Evolutionary conservation across 805 yeast genomes (phyloP), one percentile per base, ranked within the genome.

Genomic region (Candida ovalis): DNA sequence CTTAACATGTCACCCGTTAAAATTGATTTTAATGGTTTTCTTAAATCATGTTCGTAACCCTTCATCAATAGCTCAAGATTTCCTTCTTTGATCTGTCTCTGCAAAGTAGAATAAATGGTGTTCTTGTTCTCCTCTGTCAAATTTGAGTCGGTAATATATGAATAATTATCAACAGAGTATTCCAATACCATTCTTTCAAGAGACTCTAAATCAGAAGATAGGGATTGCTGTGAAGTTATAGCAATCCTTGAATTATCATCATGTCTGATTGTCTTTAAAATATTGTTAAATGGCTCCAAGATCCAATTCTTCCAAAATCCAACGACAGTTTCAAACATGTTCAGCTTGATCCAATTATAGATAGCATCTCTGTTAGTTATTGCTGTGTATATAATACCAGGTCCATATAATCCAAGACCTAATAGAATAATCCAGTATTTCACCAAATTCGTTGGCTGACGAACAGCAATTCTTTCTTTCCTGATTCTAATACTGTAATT

Each of bases 101-200:
- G 74, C 9, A 86, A 66, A 12, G 44, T 21, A n/a, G 51, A 42
- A 18, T 41, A 12, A 10, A 54, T 25, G 10, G 40, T 35, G 40
- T 70, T 64, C 19, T 45, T 30, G 17, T 55, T 59, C 6, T 28
- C 42, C 7, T 38, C 42, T 13, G 49, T 3, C 13, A 46, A 13
- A 6, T 35, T 1, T 8, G 43, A 24, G 24, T 49, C 46, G 4
- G 50, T 30, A 3, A 57, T 45, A 6, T 54, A 46, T 5, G 52
- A 39, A 30, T 55, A 48, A 37, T 60, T 64, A 43, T 78, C 82
- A 1, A 64, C 45, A 0, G 79, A 75, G 61, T 84, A 88, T 45
- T 87, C 94, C 18, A 82, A 71, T 2, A 89, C 88, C 99, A 92
- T 92, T 48, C 97, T 67, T 60, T 89, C 90, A 45, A 92, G 73